Evolutionary conservation across 2,329 filamentous ascomycete genomes (phyloP).

Genomic region (Colletotrichum theobromicola): DNA sequence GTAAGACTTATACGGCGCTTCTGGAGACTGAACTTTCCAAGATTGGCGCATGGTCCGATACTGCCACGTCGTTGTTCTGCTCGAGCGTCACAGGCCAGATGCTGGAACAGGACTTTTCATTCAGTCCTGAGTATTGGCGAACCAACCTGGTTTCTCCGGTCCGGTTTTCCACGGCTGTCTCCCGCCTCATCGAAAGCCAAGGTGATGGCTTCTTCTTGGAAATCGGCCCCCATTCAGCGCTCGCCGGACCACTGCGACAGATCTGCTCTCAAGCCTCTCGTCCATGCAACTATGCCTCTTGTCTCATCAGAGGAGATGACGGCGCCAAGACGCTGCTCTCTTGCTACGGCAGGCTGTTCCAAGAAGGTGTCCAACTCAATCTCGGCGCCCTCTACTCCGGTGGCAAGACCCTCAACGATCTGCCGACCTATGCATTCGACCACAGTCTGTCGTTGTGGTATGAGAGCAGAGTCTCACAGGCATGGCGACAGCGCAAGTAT

Average conservation of each 20-base stretch:
- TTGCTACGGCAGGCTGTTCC: background rate
- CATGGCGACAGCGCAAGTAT: background rate
- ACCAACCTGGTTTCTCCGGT: background rate
- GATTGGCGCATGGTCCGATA: background rate
- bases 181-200: background rate
- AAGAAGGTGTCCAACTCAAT: background rate
- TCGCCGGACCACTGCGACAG: background rate
- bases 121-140: background rate
- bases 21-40: background rate
- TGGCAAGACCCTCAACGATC: background rate
- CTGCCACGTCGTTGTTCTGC: background rate
- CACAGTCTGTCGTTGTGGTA: background rate
- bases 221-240: background rate
- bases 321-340: background rate
- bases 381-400: background rate
- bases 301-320: background rate
- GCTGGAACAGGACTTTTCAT: slow-evolving; percentile 10
- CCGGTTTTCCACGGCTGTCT: background rate
- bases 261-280: background rate
- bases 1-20: background rate
- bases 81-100: slow-evolving; percentile 31
- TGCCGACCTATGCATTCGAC: background rate
- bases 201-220: background rate
- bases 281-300: background rate
- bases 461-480: background rate